Evolutionary conservation across 1,284 basidiomycete species (phyloP), one percentile per base, ranked within the genome.

Genomic region (Albatrellus sp.): DNA sequence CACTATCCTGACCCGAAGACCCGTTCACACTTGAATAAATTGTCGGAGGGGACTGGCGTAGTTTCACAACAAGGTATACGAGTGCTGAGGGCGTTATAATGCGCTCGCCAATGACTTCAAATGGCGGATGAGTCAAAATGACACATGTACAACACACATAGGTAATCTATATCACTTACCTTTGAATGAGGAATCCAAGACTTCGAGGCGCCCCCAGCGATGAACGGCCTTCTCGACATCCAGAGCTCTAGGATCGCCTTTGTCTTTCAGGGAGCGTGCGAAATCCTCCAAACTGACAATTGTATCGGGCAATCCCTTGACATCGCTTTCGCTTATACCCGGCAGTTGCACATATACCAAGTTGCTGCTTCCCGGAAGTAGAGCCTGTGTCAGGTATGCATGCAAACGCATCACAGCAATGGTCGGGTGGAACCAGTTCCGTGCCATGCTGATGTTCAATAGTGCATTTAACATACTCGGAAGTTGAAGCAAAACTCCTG

Each of bases 401-500:
- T 93, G 85, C 14, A 98, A 69, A 40, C 83, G 80, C 75, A 94
- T 87, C 50, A 85, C 70, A 28, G 76, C 68, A 29, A 91, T 67
- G 0, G 90, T 83, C 1, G 90, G 83, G 10, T 75, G 60, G n/a
- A 98, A 77, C 92, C 93, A 98, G 60, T 81, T 92, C 56, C 92
- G 89, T 0, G 92, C 76, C 17, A 88, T 73, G 0, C 84, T 72
- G 55, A 98, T 90, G 53, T 81, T 86, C 48, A 92, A 70, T 40
- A 98, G 69, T 0, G 90, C 88, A 45, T 77, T 85, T 30, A 97
- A 72, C 3, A 96, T 66, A n/a, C 71, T 59, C 3, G 87, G 87
- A 0, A 76, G 73, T 52, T 80, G 77, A 1, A 88, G 68, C 13
- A 92, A 69, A 33, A 92, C 57, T 44, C 71, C 57, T 13, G 68